Percentiles rank a stretch among this genome's conserved stretches.
Conservation (phyloP, 495 filamentous ascomycete species). For the Xylaria flabelliformis region DNA sequence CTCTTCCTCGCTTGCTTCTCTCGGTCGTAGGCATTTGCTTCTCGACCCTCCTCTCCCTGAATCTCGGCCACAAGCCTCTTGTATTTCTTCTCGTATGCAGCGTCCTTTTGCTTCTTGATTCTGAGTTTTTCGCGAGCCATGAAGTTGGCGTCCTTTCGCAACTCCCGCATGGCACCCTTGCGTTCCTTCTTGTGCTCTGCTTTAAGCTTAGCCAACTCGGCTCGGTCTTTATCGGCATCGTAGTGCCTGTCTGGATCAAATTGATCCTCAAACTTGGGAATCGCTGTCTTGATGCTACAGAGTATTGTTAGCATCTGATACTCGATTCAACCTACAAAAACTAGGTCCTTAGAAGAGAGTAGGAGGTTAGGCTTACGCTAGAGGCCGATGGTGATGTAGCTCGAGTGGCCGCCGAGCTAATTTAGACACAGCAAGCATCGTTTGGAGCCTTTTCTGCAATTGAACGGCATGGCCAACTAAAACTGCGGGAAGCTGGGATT, state of each 20-base stretch:
- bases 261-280: slow-evolving; percentile 95
- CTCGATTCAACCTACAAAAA: not conserved
- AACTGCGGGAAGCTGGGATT: slow-evolving; percentile 52
- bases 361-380: slow-evolving; percentile 53
- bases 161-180: slow-evolving; percentile 93
- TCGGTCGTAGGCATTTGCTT: slow-evolving; percentile 85
- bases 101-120: slow-evolving; percentile 91
- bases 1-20: slow-evolving; percentile 76
- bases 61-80: slow-evolving; percentile 90
- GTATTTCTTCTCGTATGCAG: slow-evolving; percentile 93
- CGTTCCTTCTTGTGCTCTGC: slow-evolving; percentile 91
- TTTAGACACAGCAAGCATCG: slow-evolving; percentile 61
- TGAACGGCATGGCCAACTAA: slow-evolving; percentile 47
- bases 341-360: not conserved
- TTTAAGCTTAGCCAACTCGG: slow-evolving; percentile 78
- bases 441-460: slow-evolving; percentile 52
- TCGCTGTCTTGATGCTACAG: slow-evolving; percentile 71
- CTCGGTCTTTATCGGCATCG: slow-evolving; percentile 87
- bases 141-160: slow-evolving; percentile 93
- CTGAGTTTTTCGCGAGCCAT: slow-evolving; percentile 85
- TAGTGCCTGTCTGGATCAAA: slow-evolving; percentile 96
- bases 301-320: slow-evolving; percentile 5
- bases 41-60: slow-evolving; percentile 87
- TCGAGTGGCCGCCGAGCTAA: slow-evolving; percentile 75
- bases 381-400: slow-evolving; percentile 86